Evolutionary conservation across 2,329 filamentous ascomycete species (phyloP).

Genomic region (Tolypocladium guangdongense): DNA sequence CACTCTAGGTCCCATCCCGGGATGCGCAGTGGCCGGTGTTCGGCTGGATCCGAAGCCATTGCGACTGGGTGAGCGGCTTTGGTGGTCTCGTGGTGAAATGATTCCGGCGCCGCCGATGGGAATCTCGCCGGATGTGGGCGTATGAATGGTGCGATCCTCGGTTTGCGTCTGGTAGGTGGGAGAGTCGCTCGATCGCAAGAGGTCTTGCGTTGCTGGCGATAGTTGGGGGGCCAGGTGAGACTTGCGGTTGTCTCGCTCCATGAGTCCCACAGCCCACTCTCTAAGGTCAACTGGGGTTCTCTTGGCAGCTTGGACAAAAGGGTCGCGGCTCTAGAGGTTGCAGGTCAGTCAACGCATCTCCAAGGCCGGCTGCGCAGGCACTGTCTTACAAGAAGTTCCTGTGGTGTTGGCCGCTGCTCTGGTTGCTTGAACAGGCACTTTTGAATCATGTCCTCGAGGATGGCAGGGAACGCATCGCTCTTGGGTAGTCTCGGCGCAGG

Average conservation of each 20-base stretch:
- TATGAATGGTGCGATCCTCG: slow-evolving; percentile 37
- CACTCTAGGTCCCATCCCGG: slow-evolving; percentile 42
- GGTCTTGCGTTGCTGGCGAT: slow-evolving; percentile 66
- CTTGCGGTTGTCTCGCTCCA: slow-evolving; percentile 92
- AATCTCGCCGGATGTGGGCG: slow-evolving; percentile 63
- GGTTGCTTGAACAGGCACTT: slow-evolving; percentile 90
- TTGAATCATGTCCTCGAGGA: slow-evolving; percentile 93
- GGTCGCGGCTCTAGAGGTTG: slow-evolving; percentile 63
- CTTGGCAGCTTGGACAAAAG: slow-evolving; percentile 93
- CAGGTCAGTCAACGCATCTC: slow-evolving; percentile 3
- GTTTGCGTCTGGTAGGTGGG: slow-evolving; percentile 33
- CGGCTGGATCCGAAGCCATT: slow-evolving; percentile 36
- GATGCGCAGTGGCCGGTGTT: slow-evolving; percentile 28
- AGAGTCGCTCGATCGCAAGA: slow-evolving; percentile 55
- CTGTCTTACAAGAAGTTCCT: slow-evolving; percentile 69
- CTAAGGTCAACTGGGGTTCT: slow-evolving; percentile 88
- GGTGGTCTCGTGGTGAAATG: slow-evolving; percentile 41
- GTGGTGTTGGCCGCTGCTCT: slow-evolving; percentile 78
- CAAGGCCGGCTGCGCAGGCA: not conserved
- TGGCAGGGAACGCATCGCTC: slow-evolving; percentile 92
- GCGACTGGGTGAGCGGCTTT: slow-evolving; percentile 41
- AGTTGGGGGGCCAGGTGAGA: slow-evolving; percentile 78
- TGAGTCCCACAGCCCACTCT: slow-evolving; percentile 87
- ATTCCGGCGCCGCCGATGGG: slow-evolving; percentile 49
- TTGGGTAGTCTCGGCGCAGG: slow-evolving; percentile 87